Evolutionary conservation across 2,329 filamentous ascomycete genomes (phyloP), one percentile per base, ranked within the genome.

Genomic region (Epichloe baconii): DNA sequence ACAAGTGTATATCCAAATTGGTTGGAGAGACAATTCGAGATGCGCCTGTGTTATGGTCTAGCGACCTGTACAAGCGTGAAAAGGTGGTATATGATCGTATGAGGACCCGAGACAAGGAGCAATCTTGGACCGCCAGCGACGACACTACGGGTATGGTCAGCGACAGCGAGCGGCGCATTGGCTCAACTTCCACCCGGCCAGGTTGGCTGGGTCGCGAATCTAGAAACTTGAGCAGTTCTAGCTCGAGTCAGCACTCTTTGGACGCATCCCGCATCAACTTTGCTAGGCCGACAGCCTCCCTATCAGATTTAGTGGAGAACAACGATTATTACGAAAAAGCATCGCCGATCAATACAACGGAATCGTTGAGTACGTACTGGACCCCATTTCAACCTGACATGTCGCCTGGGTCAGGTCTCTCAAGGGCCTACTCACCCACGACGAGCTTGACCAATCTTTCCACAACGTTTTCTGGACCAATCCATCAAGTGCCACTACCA

Each of bases 41-140:
- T 38, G 87, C 86, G 0, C 89, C 91, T 0, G 87, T 95, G 0
- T 71, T 97, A 2, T 96, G 89, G 89, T 89, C 89, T 0, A 96
- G 89, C 61, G 86, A 94, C 52, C 74, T 98, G 0, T 97, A 88
- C 63, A 79, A 83, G 53, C 79, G 86, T 21, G 90, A 96, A 59
- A 83, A 85, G 54, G 74, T 78, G 42, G 69, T 77, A 49, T 77
- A 82, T 50, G 79, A 80, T 48, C 68, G 70, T 2, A 64, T 66
- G 47, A 63, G 63, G 11, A 58, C 65, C 0, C 68, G 71, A 26
- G 76, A 78, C 38, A 67, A 70, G 37, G 71, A 78, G 34, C 69
- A 70, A 35, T 65, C 67, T 1, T 77, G 71, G 67, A 58, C 57
- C 5, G 57, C 57, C 6, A 63, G 61, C 19, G 76, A 80, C 52